A percentile compares a stretch with the other conserved stretches of the same genome.
These are phyloP conservation scores for Leucocoprinus leucothites DNA, from an alignment of 768 basidiomycete species.

Conservation along the genomic window DNA sequence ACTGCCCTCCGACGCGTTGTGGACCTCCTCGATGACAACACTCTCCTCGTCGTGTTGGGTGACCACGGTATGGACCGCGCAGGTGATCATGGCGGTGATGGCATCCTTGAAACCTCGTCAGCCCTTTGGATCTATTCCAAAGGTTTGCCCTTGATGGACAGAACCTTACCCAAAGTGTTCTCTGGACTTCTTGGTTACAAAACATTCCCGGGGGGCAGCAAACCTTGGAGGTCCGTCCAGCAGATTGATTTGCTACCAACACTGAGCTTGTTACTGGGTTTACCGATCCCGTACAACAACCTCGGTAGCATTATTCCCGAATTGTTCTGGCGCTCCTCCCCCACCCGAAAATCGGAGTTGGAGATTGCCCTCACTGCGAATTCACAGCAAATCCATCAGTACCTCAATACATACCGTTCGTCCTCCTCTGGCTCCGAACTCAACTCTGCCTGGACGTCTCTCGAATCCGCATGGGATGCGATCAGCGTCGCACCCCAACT, in stretches of 20 bases:
- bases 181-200: constrained; percentile 49
- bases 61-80: constrained; percentile 97
- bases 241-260: constrained; percentile 95
- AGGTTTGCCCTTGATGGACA: constrained; percentile 42
- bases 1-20: constrained; percentile 72
- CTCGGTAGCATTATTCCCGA: constrained; percentile 92
- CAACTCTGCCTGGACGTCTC: constrained; percentile 50
- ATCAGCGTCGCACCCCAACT: constrained; percentile 39
- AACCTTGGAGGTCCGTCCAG: constrained; percentile 64
- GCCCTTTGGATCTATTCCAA: constrained; percentile 95
- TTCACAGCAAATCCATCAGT: constrained; percentile 68
- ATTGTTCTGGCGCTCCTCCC: constrained; percentile 58
- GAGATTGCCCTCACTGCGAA: constrained; percentile 71
- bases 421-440: constrained; percentile 74
- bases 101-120: constrained; percentile 73
- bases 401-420: constrained; percentile 73
- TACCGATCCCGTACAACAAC: constrained; percentile 95
- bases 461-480: constrained; percentile 22
- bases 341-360: constrained; percentile 16
- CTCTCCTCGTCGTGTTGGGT: constrained; percentile 86
- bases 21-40: constrained; percentile 74
- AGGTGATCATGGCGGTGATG: constrained; percentile 96
- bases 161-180: constrained; percentile 34
- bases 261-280: constrained; percentile 82
- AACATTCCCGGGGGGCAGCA: constrained; percentile 56